Evolutionary conservation across 169 alveolate species (phyloP).

Genomic region (Eimeria brunetti): DNA sequence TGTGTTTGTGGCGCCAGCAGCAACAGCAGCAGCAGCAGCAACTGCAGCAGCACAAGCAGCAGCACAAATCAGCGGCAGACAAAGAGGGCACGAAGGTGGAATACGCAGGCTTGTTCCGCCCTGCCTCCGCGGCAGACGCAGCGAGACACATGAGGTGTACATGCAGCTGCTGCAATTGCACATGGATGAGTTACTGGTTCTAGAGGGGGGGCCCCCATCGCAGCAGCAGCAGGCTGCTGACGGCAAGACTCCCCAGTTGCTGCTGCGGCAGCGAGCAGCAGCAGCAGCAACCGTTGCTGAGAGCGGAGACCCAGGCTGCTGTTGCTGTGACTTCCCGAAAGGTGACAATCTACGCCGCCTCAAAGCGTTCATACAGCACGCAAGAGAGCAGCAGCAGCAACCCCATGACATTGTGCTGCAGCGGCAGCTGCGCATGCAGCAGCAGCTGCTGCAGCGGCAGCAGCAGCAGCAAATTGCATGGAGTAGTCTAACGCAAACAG

Average conservation of each 20-base stretch:
- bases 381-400: conserved; percentile 63
- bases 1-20: conserved; percentile 52
- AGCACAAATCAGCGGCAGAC: background rate
- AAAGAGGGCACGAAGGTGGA: background rate
- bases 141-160: conserved; percentile 50
- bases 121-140: conserved; percentile 33
- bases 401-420: conserved; percentile 23
- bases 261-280: conserved; percentile 67
- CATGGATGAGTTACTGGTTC: conserved; percentile 38
- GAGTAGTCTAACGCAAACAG: conserved; percentile 1
- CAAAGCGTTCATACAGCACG: conserved; percentile 29
- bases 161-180: conserved; percentile 60
- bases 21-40: conserved; percentile 22
- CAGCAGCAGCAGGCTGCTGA: conserved; percentile 1
- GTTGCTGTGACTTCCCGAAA: conserved; percentile 10
- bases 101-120: conserved; percentile 8
- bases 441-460: conserved; percentile 26
- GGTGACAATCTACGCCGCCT: conserved; percentile 51
- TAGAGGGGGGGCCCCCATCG: background rate
- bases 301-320: conserved; percentile 16
- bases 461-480: conserved; percentile 23
- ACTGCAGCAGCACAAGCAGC: background rate
- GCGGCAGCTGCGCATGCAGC: conserved; percentile 33
- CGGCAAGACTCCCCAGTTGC: conserved; percentile 36
- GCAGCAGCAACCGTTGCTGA: conserved; percentile 62